These are phyloP conservation scores for Spathaspora hagerdaliae DNA, from an alignment of 805 yeast genomes.

Conservation along the genomic window DNA sequence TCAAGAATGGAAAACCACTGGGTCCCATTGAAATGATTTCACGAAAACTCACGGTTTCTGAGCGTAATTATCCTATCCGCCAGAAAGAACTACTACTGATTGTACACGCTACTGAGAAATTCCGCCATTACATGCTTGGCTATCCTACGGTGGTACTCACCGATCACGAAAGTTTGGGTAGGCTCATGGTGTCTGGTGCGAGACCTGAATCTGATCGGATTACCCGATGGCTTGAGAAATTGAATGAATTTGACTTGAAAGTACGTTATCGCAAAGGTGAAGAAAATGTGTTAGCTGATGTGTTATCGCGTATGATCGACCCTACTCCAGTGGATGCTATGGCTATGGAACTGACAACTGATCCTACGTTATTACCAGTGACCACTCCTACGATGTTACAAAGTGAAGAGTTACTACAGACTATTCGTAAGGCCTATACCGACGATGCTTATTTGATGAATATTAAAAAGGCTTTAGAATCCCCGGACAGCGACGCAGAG, in stretches of 20 bases:
- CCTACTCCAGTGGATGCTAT: no score
- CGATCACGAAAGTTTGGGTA: background rate
- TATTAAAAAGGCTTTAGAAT: no score
- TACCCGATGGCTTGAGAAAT: background rate
- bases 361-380: no score
- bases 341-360: no score
- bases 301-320: background rate
- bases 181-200: background rate
- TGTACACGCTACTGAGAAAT: background rate
- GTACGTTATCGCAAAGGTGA: background rate
- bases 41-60: background rate
- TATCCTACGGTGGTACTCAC: background rate
- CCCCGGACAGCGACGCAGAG: background rate
- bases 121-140: background rate
- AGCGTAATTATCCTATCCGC: background rate
- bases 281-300: conserved; percentile 2
- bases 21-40: conserved; percentile 1
- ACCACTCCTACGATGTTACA: no score
- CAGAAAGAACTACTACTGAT: conserved; percentile 1
- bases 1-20: background rate
- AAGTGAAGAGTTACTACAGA: no score
- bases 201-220: background rate
- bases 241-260: background rate
- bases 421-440: no score
- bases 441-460: no score